A percentile compares a stretch with the other conserved stretches of the same genome.
Evolutionary conservation across 1,139 yeast species (phyloP).

Genomic region (Spathaspora sp.): DNA sequence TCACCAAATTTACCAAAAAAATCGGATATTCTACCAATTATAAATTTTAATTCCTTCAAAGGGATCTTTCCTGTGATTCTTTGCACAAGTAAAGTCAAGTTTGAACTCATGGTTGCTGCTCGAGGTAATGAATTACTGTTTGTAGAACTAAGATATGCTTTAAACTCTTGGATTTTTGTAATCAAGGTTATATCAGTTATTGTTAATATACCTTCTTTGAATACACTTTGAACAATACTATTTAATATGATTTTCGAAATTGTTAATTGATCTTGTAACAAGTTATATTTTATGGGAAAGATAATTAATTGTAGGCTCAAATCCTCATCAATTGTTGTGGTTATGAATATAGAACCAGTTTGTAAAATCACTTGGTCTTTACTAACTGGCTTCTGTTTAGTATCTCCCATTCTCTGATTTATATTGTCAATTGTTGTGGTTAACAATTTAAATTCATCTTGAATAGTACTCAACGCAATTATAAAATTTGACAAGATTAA

Average conservation of each 20-base stretch:
- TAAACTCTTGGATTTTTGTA: conserved; percentile 24
- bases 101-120: conserved; percentile 20
- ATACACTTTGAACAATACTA: conserved; percentile 9
- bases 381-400: background rate
- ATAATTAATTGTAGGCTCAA: conserved; percentile 20
- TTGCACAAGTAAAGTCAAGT: conserved; percentile 18
- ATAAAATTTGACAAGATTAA: conserved; percentile 17
- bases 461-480: conserved; percentile 8
- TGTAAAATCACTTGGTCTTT: conserved; percentile 28
- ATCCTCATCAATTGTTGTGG: conserved; percentile 12
- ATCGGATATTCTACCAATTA: conserved; percentile 14
- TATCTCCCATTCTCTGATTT: background rate
- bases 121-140: conserved; percentile 20
- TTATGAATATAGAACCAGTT: conserved; percentile 28
- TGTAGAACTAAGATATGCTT: conserved; percentile 18
- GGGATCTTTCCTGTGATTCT: conserved; percentile 18
- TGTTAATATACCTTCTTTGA: conserved; percentile 17
- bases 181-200: conserved; percentile 22
- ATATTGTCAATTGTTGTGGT: conserved; percentile 13
- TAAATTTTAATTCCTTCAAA: conserved; percentile 14
- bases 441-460: conserved; percentile 11
- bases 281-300: conserved; percentile 40
- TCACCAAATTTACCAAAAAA: conserved; percentile 19
- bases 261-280: conserved; percentile 25
- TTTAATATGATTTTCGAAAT: conserved; percentile 31